These are phyloP conservation scores for Eutypa lata DNA, from an alignment of 2,329 filamentous ascomycete species.

Conservation along the genomic window DNA sequence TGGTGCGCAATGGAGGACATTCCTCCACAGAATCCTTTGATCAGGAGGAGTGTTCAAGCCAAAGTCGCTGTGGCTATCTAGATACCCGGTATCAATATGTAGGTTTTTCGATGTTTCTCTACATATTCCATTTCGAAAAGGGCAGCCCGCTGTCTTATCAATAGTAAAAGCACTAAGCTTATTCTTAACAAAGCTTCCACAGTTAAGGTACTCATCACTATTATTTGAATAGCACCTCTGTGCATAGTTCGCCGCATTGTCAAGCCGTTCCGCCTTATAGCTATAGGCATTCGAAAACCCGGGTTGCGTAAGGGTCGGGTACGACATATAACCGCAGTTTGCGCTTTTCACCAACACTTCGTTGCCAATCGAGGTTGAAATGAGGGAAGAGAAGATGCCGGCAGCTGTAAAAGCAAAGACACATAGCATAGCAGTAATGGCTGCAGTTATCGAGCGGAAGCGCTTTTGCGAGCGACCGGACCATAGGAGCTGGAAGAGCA, in stretches of 20 bases:
- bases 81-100: constrained; percentile 7
- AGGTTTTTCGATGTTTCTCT: constrained; percentile 1
- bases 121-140: constrained; percentile 5
- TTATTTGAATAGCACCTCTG: neutral
- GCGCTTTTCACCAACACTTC: neutral
- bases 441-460: neutral
- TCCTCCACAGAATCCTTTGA: constrained; percentile 1
- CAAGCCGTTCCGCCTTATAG: neutral
- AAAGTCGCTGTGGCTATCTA: constrained; percentile 5
- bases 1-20: constrained; percentile 11
- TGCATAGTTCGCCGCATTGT: neutral
- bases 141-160: constrained; percentile 3
- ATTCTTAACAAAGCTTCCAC: neutral
- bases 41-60: constrained; percentile 4
- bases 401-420: neutral
- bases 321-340: neutral
- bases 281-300: neutral
- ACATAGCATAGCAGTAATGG: neutral
- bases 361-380: neutral
- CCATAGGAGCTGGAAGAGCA: neutral
- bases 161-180: neutral
- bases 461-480: neutral
- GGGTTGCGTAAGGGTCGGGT: neutral
- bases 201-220: neutral
- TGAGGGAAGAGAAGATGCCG: neutral